Evolutionary conservation across 306 rosid species (phyloP).

Genomic region (Betula pendula): DNA sequence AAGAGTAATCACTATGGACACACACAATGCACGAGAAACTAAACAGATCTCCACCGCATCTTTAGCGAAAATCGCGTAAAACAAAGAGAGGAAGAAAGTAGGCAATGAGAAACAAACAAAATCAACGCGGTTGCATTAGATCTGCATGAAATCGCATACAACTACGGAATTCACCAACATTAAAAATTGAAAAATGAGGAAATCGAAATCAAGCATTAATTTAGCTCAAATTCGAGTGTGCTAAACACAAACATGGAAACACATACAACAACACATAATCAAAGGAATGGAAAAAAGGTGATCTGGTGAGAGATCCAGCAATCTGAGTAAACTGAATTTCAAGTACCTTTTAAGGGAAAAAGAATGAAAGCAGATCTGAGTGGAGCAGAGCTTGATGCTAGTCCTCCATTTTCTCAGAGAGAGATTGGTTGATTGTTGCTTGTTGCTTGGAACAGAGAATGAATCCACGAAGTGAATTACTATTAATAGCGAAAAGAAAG

Average conservation of each 20-base stretch:
- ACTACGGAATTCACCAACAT: background rate
- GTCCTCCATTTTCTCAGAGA: conserved; percentile 17
- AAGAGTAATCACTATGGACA: background rate
- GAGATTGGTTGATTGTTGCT: background rate
- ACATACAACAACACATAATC: background rate
- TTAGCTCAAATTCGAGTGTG: background rate
- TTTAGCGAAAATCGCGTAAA: background rate
- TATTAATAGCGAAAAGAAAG: conserved; percentile 26
- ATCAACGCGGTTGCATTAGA: background rate
- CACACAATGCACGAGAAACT: background rate
- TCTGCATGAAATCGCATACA: background rate
- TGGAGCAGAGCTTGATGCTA: conserved; percentile 2
- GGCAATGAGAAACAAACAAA: background rate
- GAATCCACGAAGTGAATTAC: background rate
- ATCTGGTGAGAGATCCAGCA: background rate
- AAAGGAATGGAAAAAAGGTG: conserved; percentile 23
- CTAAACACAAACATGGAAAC: background rate
- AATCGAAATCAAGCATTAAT: background rate
- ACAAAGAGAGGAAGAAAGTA: too few species aligned
- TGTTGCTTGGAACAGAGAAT: background rate
- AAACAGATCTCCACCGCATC: conserved; percentile 5
- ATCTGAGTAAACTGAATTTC: background rate
- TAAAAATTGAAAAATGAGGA: background rate
- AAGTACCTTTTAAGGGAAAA: conserved; percentile 32
- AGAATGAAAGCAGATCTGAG: conserved; percentile 37